These are phyloP conservation scores for Mycena belliarum DNA, from an alignment of 768 basidiomycete genomes.

Conservation along the genomic window DNA sequence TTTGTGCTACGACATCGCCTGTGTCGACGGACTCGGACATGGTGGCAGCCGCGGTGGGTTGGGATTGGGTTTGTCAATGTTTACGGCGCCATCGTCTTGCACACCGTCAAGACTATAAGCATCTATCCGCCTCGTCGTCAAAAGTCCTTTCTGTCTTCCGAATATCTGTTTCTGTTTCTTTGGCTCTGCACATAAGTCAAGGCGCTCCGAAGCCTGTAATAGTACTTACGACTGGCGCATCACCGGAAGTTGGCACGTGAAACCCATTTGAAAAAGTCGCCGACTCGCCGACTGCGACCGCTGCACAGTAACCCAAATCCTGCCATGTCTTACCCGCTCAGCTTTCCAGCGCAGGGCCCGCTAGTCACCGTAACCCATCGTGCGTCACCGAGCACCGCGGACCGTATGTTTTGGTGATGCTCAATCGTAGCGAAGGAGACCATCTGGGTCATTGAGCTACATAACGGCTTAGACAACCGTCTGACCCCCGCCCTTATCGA, in stretches of 20 bases:
- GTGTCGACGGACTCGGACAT: slow-evolving; percentile 15
- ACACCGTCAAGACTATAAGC: too few species aligned
- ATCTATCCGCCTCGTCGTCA: too few species aligned
- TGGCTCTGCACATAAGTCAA: too few species aligned
- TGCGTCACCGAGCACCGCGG: slow-evolving; percentile 29
- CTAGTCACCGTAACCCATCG: slow-evolving; percentile 71
- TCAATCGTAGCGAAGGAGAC: slow-evolving; percentile 50
- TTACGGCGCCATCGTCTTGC: too few species aligned
- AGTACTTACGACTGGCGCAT: too few species aligned
- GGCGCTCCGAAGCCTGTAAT: too few species aligned
- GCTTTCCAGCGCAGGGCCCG: slow-evolving; percentile 50
- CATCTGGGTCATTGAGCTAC: slow-evolving; percentile 79
- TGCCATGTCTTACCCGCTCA: slow-evolving; percentile 48
- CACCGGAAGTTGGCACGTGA: neutral
- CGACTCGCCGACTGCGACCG: too few species aligned
- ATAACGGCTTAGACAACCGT: slow-evolving; percentile 76
- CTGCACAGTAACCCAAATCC: neutral
- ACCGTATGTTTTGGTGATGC: neutral
- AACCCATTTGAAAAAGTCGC: neutral
- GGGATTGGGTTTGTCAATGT: neutral
- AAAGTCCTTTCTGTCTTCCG: neutral
- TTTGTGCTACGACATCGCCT: slow-evolving; percentile 14
- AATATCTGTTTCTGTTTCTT: neutral
- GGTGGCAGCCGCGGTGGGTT: neutral
- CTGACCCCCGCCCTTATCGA: slow-evolving; percentile 60